A percentile compares a stretch with the other conserved stretches of the same genome.
These are phyloP conservation scores for Yamadazyma pseudoaaseri DNA, from an alignment of 1,139 yeast species.

Conservation along the genomic window DNA sequence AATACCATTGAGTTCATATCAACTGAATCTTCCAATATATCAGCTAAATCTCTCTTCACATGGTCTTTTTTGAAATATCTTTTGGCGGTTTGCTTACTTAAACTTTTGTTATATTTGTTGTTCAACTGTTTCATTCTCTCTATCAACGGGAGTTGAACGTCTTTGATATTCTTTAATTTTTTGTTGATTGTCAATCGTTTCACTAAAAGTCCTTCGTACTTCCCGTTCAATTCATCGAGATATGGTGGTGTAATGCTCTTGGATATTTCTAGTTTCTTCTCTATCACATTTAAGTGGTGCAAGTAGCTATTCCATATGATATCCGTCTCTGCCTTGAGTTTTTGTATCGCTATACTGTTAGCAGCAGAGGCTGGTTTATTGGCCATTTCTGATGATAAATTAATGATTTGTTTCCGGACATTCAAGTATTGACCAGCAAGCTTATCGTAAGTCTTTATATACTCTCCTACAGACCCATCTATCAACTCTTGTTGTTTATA, in stretches of 20 bases:
- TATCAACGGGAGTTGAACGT: conserved; percentile 36
- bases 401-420: conserved; percentile 34
- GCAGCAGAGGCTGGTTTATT: conserved; percentile 9
- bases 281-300: conserved; percentile 24
- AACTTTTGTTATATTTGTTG: conserved; percentile 22
- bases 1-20: conserved; percentile 22
- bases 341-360: conserved; percentile 16
- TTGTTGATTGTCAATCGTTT: conserved; percentile 19
- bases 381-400: conserved; percentile 16
- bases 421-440: conserved; percentile 30
- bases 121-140: conserved; percentile 32
- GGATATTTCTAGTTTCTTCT: conserved; percentile 19
- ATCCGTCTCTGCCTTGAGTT: conserved; percentile 28
- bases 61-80: conserved; percentile 6
- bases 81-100: conserved; percentile 16
- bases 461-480: conserved; percentile 30
- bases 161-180: conserved; percentile 26
- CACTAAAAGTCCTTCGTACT: conserved; percentile 20
- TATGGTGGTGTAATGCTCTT: conserved; percentile 18
- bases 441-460: conserved; percentile 36
- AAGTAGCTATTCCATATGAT: conserved; percentile 24
- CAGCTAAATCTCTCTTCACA: conserved; percentile 7
- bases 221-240: conserved; percentile 19
- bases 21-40: conserved; percentile 13
- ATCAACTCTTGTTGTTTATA: conserved; percentile 32